Conservation (phyloP, 2,329 filamentous ascomycete genomes). For the Alternaria sp. region DNA sequence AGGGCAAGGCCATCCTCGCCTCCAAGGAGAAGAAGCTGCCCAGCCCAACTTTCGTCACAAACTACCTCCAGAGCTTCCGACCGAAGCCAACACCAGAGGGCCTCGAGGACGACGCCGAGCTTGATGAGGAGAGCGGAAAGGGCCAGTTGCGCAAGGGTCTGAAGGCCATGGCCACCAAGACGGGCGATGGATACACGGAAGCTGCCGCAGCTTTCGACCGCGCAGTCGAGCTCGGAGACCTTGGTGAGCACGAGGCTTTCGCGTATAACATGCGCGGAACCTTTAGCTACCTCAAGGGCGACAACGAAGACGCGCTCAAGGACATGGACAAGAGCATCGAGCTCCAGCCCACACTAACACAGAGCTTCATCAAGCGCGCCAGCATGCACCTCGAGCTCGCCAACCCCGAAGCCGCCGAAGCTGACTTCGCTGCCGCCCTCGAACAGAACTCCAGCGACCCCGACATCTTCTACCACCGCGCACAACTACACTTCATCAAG, state of each 20-base stretch:
- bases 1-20: slow-evolving; percentile 86
- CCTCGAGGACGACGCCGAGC: slow-evolving; percentile 79
- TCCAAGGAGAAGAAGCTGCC: slow-evolving; percentile 85
- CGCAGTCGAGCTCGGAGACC: slow-evolving; percentile 79
- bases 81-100: slow-evolving; percentile 78
- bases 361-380: slow-evolving; percentile 98
- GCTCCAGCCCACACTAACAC: slow-evolving; percentile 83
- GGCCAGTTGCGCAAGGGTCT: slow-evolving; percentile 86
- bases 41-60: slow-evolving; percentile 94
- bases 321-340: slow-evolving; percentile 95
- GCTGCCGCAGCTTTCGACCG: slow-evolving; percentile 85
- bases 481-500: slow-evolving; percentile 97
- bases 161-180: slow-evolving; percentile 81
- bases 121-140: slow-evolving; percentile 78
- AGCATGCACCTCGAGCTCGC: slow-evolving; percentile 96
- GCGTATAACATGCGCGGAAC: slow-evolving; percentile 97
- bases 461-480: slow-evolving; percentile 98
- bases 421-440: slow-evolving; percentile 86
- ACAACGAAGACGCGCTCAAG: slow-evolving; percentile 79
- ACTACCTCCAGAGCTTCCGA: slow-evolving; percentile 99
- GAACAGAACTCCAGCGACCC: slow-evolving; percentile 86
- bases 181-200: slow-evolving; percentile 88
- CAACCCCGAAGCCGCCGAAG: slow-evolving; percentile 82
- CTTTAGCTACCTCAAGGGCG: slow-evolving; percentile 89
- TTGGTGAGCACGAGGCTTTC: slow-evolving; percentile 84